phyloP scores from a whole-genome alignment of 371 early-diverging fungal species.

The Funneliformis caledonium region DNA sequence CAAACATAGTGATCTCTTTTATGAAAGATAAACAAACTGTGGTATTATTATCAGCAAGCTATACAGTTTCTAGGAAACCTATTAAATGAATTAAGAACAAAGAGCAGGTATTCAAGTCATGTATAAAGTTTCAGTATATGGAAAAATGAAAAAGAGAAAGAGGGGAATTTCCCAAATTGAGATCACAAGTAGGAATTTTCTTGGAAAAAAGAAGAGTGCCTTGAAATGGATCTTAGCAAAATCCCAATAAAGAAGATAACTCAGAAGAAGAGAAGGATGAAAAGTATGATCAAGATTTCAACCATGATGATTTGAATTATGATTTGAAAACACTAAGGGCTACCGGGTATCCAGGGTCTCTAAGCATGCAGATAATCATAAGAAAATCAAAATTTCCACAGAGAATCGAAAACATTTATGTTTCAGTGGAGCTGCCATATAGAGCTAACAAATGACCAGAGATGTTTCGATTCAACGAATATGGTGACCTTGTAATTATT shows the following conservation, averaged over 20 bases:
- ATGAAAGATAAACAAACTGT: too few relatives aligned
- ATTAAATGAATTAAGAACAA: background rate
- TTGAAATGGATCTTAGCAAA: background rate
- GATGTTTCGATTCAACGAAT: too few relatives aligned
- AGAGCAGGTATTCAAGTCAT: slow-evolving; percentile 6
- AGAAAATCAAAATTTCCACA: too few relatives aligned
- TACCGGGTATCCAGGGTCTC: background rate
- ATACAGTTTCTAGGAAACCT: too few relatives aligned
- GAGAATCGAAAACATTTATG: too few relatives aligned
- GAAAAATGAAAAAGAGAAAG: background rate
- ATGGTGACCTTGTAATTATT: too few relatives aligned
- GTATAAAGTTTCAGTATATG: slow-evolving; percentile 9
- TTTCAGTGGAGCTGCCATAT: too few relatives aligned
- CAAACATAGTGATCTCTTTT: too few relatives aligned
- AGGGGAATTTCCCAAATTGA: background rate
- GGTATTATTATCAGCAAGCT: too few relatives aligned
- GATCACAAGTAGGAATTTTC: background rate
- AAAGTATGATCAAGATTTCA: background rate
- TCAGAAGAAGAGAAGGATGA: background rate
- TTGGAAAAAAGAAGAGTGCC: background rate
- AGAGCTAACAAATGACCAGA: too few relatives aligned
- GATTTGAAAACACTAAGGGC: background rate
- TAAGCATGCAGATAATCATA: too few relatives aligned
- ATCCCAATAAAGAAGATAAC: background rate
- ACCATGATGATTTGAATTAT: background rate